These are phyloP conservation scores for Cryptococcus sp. DNA, from an alignment of 1,284 basidiomycete species.

Conservation along the genomic window DNA sequence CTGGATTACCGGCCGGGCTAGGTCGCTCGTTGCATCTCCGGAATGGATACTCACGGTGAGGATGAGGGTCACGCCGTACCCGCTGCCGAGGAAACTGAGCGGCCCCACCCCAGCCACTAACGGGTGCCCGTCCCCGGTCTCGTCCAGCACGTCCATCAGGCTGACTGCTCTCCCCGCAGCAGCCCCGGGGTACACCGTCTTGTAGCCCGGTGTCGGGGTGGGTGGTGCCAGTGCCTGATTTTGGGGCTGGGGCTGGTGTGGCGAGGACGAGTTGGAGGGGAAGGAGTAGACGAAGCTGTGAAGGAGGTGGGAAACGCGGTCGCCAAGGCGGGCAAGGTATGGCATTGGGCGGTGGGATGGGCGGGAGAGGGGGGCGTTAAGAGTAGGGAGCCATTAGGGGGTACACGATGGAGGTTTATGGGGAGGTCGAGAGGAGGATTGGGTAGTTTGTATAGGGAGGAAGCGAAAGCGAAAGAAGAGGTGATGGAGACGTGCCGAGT, in stretches of 20 bases:
- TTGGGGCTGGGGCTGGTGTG: not conserved
- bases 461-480: no score
- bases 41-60: slow-evolving; percentile 45
- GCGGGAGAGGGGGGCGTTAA: no score
- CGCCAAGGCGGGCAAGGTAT: slow-evolving; percentile 24
- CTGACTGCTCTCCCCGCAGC: not conserved
- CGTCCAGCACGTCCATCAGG: slow-evolving; percentile 19
- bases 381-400: no score
- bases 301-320: slow-evolving; percentile 30
- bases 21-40: no score
- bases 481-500: no score
- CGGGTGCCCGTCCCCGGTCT: slow-evolving; percentile 36
- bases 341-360: slow-evolving; percentile 15
- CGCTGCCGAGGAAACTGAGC: slow-evolving; percentile 38
- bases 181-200: not conserved
- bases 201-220: not conserved
- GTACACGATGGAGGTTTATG: no score
- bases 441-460: no score
- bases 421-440: no score
- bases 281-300: slow-evolving; percentile 42
- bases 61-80: slow-evolving; percentile 43
- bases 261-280: slow-evolving; percentile 17
- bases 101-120: slow-evolving; percentile 36
- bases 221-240: slow-evolving; percentile 14
- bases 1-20: no score